Base-by-base conservation (phyloP, 164 flowering plant genomes). In the Dillenia suffruticosa region DNA sequence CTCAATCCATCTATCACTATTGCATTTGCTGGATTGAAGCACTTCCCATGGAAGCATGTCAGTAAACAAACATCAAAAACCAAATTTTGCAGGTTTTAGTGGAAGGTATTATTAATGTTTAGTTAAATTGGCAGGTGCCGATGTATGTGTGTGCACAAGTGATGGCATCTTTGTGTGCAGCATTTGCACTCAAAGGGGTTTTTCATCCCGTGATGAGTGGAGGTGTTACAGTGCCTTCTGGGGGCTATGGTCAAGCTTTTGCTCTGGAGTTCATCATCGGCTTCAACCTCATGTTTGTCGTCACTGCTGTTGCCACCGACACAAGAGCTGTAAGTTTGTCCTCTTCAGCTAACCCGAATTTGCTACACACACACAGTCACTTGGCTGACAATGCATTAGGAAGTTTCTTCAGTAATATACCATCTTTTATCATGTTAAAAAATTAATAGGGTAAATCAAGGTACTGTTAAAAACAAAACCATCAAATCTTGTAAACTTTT, bases 271-370 rank as follows among this genome's bases (percentile, higher is more conserved):
- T 92, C 68, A 79, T 89, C 62, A 86, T 87, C 66, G 70, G 78
- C 71, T 92, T 87, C 85, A 84, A 73, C 77, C 94, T 92, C 79
- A 87, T 92, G 97, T 92, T 92, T 69, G 97, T 89, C 47, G 85
- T 89, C 71, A 87, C 97, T 45, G 94, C 92, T 9, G 94, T 91
- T 7, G 86, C 97, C 63, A 89, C 97, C 16, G 96, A 92, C 77
- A 83, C 94, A 1, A 78, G 85, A 74, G 94, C 96, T 73, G 97
- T 92, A 63, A 82, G 91, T 69, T 12, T n/a, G 44, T 9, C 32
- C 1, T 40, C 12, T 45, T 54, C 12, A 3, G 11, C 11, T 26
- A 59, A 12, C 10, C 40, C 1, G 44, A 13, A 48, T n/a, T 17
- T 48, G n/a, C 6, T 6, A 32, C 40, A 32, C n/a, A n/a, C n/a